Evolutionary conservation across 345 rosid species (phyloP), one percentile per base, ranked within the genome.

Genomic region (Lepidium didymum): DNA sequence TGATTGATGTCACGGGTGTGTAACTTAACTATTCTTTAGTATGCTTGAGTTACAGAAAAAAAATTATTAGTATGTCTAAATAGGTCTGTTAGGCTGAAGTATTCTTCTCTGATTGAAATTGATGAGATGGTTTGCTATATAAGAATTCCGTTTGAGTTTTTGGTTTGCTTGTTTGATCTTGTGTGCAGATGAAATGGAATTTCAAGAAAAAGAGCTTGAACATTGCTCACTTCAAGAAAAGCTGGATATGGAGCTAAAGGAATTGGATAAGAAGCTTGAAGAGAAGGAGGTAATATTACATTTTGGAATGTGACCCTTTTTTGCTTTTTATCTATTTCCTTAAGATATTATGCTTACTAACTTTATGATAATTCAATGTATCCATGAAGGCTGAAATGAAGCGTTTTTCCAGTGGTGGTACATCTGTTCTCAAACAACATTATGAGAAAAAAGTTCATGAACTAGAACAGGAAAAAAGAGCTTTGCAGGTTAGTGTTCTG

Each of bases 341-440:
- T 23, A 18, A 25, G 52, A 36, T 35, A 63, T 40, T 37, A 38
- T 56, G 47, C 7, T 4, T 50, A 19, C 19, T 19, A 31, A 45
- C 58, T 38, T 40, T 19, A 56, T 23, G 34, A 69, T 36, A 5
- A 40, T 29, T 38, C 14, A 45, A 10, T 34, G 36, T 51, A 18
- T 56, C 69, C 54, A 56, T 80, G 68, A 78, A 94, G 99, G 99
- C 96, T 81, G 99, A 91, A 82, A 94, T 94, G 99, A 91, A 89
- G 80, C 82, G 77, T 15, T 85, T 83, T 66, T 15, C 87, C 36
- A 77, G 70, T 81, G 80, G 51, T 68, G 97, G 92, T 56, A 84
- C 92, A 67, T 91, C 96, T 62, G 87, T 87, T 80, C 84, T 94
- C 64, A 91, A 84, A 80, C 92, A 87, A 77, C 99, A 94, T 73